Percentiles rank a stretch among this genome's conserved stretches.
phyloP scores from a whole-genome alignment of 768 basidiomycete species.

The Xerocomus spinulosus region DNA sequence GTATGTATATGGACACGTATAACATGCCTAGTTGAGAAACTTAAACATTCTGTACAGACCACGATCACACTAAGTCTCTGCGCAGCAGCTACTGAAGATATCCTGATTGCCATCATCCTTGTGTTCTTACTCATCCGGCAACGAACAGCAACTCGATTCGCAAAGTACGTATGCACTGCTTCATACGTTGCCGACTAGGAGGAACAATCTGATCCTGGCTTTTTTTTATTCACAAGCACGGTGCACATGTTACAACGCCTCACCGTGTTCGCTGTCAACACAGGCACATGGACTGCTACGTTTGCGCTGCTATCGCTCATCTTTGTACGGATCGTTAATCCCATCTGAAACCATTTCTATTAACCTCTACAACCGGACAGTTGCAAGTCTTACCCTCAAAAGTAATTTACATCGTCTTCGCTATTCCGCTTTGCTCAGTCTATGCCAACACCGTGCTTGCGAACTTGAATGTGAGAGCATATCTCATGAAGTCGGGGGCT shows the following conservation, averaged over 20 bases:
- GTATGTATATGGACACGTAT: neutral
- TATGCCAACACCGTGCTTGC: neutral
- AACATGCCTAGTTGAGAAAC: neutral
- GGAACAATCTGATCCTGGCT: neutral
- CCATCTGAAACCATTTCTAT: neutral
- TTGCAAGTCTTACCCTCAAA: neutral
- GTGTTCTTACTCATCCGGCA: neutral
- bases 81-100: neutral
- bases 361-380: neutral
- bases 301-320: constrained; percentile 33
- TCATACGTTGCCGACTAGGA: neutral
- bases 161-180: neutral
- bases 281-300: constrained; percentile 47
- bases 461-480: neutral
- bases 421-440: neutral
- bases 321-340: neutral
- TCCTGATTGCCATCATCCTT: neutral
- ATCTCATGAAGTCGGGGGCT: neutral
- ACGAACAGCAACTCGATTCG: neutral
- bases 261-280: neutral
- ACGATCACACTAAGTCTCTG: neutral
- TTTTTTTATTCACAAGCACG: neutral
- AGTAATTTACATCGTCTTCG: neutral
- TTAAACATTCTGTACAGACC: neutral
- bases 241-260: neutral